Percentiles rank a stretch among this genome's conserved stretches.
Evolutionary conservation across 352 stramenopile genomes (phyloP).

Genomic region (Globisporangium middletonii): DNA sequence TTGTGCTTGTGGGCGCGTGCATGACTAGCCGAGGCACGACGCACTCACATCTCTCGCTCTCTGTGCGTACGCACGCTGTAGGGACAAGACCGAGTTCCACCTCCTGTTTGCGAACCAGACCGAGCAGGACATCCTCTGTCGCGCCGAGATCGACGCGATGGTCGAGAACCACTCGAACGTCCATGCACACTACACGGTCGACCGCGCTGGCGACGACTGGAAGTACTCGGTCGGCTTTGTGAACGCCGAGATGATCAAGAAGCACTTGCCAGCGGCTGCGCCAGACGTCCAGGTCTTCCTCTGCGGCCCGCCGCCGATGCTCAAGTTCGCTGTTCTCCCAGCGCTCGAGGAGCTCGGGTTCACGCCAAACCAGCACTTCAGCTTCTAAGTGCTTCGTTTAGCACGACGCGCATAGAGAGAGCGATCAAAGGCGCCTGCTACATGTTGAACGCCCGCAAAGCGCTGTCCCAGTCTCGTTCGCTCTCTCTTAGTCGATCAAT

Average conservation of each 20-base stretch:
- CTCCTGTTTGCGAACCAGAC: constrained; percentile 94
- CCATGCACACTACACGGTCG: constrained; percentile 89
- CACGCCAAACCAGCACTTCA: constrained; percentile 82
- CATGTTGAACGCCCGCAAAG: background rate
- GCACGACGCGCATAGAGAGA: background rate
- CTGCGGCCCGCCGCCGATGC: constrained; percentile 97
- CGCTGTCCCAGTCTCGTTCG: too few species aligned
- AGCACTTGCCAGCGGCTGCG: constrained; percentile 78
- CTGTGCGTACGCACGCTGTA: constrained; percentile 1
- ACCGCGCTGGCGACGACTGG: constrained; percentile 79
- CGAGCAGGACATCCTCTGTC: constrained; percentile 95
- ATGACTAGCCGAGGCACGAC: background rate
- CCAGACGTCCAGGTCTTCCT: constrained; percentile 91
- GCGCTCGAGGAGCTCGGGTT: constrained; percentile 95
- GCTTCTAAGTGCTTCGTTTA: constrained; percentile 45
- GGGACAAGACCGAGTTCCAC: constrained; percentile 90
- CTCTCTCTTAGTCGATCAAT: too few species aligned
- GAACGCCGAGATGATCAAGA: constrained; percentile 91
- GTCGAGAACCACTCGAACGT: constrained; percentile 68
- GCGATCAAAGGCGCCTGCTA: too few species aligned
- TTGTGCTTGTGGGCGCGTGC: background rate
- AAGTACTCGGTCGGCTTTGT: constrained; percentile 94
- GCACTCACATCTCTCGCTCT: background rate
- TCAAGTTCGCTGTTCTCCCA: constrained; percentile 97
- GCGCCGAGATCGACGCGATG: constrained; percentile 92